Percentiles rank a stretch among this genome's conserved stretches.
phyloP scores from a whole-genome alignment of 1,284 basidiomycete species.

The Cryptococcus wingfieldii region DNA sequence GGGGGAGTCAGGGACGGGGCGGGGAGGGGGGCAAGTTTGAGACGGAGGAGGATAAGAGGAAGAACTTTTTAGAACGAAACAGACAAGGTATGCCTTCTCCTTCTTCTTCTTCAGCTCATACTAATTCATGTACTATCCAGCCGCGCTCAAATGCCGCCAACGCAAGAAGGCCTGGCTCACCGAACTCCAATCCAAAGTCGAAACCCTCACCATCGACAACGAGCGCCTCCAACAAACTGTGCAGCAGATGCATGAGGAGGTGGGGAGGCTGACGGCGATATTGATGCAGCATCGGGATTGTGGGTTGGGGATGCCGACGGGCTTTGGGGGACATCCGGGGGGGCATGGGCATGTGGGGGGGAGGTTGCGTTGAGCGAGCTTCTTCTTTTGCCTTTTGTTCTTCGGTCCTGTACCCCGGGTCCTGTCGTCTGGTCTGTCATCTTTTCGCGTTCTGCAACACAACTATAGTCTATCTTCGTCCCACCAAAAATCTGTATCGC shows the following conservation, averaged over 20 bases:
- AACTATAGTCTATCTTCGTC: neutral
- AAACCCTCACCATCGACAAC: slow-evolving; percentile 84
- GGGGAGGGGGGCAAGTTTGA: slow-evolving; percentile 50
- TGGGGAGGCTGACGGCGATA: slow-evolving; percentile 55
- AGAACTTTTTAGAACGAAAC: slow-evolving; percentile 90
- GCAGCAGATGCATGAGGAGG: slow-evolving; percentile 53
- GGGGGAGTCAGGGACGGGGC: slow-evolving; percentile 14
- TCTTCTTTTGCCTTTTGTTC: no score
- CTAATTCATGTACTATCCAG: slow-evolving; percentile 50
- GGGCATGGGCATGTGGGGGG: neutral
- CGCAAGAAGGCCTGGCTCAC: slow-evolving; percentile 97
- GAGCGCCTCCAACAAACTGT: slow-evolving; percentile 69
- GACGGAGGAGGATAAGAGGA: slow-evolving; percentile 92
- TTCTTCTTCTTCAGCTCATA: neutral
- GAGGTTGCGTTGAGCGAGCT: neutral
- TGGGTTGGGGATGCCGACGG: slow-evolving; percentile 30
- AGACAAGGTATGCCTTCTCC: slow-evolving; percentile 66
- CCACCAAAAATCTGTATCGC: no score
- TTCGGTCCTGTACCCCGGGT: no score
- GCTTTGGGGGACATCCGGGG: slow-evolving; percentile 18
- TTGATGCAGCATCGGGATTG: slow-evolving; percentile 49
- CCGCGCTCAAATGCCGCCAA: slow-evolving; percentile 96
- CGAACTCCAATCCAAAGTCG: slow-evolving; percentile 88
- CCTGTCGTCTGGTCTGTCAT: no score
- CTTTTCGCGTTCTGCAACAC: no score